Evolutionary conservation across 192 early-diverging fungal genomes (phyloP).

Genomic region (Mortierella claussenii): DNA sequence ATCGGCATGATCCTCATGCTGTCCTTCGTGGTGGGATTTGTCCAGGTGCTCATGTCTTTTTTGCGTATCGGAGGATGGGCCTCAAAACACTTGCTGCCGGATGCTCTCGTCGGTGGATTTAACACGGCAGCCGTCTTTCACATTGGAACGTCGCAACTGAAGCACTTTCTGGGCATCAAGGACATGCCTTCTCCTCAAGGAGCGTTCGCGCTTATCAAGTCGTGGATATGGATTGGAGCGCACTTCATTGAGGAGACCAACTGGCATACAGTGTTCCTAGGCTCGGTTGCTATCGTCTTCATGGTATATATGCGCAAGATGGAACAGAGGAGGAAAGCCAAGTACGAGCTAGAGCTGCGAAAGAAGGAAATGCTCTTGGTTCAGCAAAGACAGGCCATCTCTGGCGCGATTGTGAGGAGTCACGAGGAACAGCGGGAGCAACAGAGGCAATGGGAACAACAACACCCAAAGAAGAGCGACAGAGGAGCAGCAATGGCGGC

Average conservation of each 20-base stretch:
- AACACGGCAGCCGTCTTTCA: conserved; percentile 53
- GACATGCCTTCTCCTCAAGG: conserved; percentile 27
- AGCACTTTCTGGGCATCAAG: conserved; percentile 49
- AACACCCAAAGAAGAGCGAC: conserved; percentile 15
- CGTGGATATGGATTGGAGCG: conserved; percentile 37
- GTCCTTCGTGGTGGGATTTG: conserved; percentile 42
- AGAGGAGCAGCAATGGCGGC: neutral
- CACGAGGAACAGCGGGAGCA: conserved; percentile 26
- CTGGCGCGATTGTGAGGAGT: conserved; percentile 21
- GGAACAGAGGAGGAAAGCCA: conserved; percentile 32
- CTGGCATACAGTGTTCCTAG: conserved; percentile 39
- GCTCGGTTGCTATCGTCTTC: conserved; percentile 32
- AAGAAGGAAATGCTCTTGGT: conserved; percentile 37
- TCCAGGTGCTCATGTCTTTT: conserved; percentile 46
- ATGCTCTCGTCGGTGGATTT: conserved; percentile 52
- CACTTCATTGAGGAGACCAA: conserved; percentile 34
- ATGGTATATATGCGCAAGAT: conserved; percentile 35
- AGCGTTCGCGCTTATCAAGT: conserved; percentile 38
- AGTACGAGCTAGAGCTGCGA: conserved; percentile 19
- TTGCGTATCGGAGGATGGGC: conserved; percentile 49
- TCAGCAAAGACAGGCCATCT: conserved; percentile 35
- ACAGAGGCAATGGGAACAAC: conserved; percentile 11
- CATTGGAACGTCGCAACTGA: conserved; percentile 51
- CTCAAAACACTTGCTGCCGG: conserved; percentile 42
- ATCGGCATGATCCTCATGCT: conserved; percentile 52